Conservation (phyloP, 164 flowering plant genomes). For the Taxillus chinensis region DNA sequence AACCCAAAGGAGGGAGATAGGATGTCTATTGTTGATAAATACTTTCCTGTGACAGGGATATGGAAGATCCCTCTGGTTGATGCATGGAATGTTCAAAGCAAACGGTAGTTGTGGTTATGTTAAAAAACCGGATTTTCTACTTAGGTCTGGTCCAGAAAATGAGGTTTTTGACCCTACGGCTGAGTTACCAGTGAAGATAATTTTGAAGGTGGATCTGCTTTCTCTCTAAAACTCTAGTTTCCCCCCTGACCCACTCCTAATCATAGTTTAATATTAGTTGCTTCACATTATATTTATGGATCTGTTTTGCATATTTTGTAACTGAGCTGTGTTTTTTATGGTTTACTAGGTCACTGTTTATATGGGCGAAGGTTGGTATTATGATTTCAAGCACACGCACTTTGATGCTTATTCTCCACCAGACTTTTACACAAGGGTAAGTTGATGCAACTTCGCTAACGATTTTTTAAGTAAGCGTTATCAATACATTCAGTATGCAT, state of each 20-base stretch:
- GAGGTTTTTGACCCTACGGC: constrained; percentile 43
- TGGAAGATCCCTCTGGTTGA: constrained; percentile 65
- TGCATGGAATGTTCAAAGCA: constrained; percentile 69
- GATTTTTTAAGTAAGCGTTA: too few relatives aligned
- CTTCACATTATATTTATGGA: neutral
- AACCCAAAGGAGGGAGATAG: too few relatives aligned
- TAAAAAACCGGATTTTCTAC: constrained; percentile 49
- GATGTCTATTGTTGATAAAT: neutral
- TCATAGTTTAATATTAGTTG: too few relatives aligned
- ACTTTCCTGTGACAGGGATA: constrained; percentile 32
- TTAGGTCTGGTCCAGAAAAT: constrained; percentile 22
- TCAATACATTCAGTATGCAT: neutral
- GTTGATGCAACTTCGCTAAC: constrained; percentile 6
- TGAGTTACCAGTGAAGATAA: constrained; percentile 35
- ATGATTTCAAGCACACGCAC: constrained; percentile 46
- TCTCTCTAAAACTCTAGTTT: too few relatives aligned
- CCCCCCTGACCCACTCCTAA: too few relatives aligned
- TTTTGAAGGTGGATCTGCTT: constrained; percentile 30
- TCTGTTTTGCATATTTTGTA: neutral
- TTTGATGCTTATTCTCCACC: constrained; percentile 65
- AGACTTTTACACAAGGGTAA: constrained; percentile 59
- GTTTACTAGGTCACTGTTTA: constrained; percentile 42
- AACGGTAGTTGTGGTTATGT: constrained; percentile 67
- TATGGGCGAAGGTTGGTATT: constrained; percentile 78
- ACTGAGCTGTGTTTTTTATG: neutral